phyloP scores from a whole-genome alignment of 2,329 filamentous ascomycete species.

The Orbilia blumenaviensis region DNA sequence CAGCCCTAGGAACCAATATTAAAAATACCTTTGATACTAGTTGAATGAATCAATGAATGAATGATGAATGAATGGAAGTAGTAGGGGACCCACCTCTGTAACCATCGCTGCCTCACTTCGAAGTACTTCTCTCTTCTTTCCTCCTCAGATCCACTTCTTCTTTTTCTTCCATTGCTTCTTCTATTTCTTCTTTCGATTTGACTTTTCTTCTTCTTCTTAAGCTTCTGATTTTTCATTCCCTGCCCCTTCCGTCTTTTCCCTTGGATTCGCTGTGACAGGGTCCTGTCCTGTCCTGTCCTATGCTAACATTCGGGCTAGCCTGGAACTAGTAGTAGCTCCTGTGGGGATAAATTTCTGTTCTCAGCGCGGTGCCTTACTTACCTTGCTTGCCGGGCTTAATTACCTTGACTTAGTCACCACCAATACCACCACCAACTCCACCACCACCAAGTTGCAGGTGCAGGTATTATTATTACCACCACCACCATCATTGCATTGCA shows the following conservation, averaged over 20 bases:
- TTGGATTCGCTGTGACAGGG: slow-evolving; percentile 1
- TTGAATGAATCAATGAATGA: too few relatives aligned
- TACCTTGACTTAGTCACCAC: background rate
- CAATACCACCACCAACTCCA: background rate
- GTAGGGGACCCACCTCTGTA: slow-evolving; percentile 21
- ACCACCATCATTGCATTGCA: too few relatives aligned
- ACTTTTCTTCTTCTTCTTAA: background rate
- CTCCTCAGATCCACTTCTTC: background rate
- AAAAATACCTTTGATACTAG: too few relatives aligned
- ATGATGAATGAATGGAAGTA: too few relatives aligned
- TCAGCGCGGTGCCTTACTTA: background rate
- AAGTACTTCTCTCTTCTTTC: background rate
- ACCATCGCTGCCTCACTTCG: background rate
- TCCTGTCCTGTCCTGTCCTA: slow-evolving; percentile 11
- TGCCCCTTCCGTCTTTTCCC: background rate
- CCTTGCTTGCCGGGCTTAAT: background rate
- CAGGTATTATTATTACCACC: too few relatives aligned
- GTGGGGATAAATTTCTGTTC: slow-evolving; percentile 9
- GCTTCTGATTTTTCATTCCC: background rate
- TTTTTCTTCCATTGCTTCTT: background rate
- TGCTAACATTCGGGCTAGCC: background rate
- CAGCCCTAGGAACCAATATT: too few relatives aligned
- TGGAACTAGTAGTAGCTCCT: background rate
- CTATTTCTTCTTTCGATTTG: background rate
- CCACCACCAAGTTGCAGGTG: too few relatives aligned